Evolutionary conservation across 148 eudicot species (phyloP).

Genomic region (Salicornia ramosissima): DNA sequence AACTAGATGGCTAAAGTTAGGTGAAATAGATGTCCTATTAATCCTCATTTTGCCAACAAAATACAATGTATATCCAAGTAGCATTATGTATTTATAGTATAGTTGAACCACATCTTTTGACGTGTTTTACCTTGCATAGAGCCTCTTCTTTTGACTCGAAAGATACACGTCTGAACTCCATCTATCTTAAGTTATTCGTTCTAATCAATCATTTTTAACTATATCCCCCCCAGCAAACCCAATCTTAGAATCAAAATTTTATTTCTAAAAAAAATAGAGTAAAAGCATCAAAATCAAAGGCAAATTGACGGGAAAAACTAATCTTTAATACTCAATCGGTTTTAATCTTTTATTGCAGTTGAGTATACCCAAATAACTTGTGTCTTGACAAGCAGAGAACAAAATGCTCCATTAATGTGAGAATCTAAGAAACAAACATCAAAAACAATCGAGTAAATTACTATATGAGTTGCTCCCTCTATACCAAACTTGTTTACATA

Average conservation of each 20-base stretch:
- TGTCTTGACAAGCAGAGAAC: not conserved
- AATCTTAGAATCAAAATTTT: too few relatives aligned
- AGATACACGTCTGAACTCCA: not conserved
- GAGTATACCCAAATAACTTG: too few relatives aligned
- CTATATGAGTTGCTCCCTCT: too few relatives aligned
- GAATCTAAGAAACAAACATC: not conserved
- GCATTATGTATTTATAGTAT: too few relatives aligned
- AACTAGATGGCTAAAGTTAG: not conserved
- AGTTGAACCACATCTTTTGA: not conserved
- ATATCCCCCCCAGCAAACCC: not conserved
- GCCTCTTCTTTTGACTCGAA: not conserved
- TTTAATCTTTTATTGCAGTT: too few relatives aligned
- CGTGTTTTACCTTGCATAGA: not conserved
- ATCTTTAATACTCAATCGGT: too few relatives aligned
- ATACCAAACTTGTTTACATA: too few relatives aligned
- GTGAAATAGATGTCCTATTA: not conserved
- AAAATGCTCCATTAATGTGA: not conserved
- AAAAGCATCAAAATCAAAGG: too few relatives aligned
- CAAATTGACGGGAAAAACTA: too few relatives aligned
- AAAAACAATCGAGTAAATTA: too few relatives aligned
- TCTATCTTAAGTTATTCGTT: not conserved
- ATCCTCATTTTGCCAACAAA: not conserved
- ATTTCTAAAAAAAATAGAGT: too few relatives aligned
- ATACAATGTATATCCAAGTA: too few relatives aligned
- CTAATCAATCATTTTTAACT: not conserved